These are phyloP conservation scores for Apiotrichum porosum DNA, from an alignment of 1,284 basidiomycete species.

Conservation along the genomic window DNA sequence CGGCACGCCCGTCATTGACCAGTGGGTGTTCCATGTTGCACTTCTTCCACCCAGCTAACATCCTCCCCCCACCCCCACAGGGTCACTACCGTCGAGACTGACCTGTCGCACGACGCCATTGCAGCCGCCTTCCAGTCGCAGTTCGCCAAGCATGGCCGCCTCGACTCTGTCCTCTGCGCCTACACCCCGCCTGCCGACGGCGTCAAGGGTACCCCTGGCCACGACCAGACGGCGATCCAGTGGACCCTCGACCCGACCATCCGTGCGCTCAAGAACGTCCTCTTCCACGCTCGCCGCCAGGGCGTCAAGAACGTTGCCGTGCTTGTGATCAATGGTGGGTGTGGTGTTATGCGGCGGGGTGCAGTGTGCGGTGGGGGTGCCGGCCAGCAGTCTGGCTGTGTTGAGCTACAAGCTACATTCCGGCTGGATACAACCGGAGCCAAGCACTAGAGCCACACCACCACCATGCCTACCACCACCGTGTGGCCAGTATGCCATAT, in stretches of 20 bases:
- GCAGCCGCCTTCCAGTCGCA: neutral
- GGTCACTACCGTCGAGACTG: neutral
- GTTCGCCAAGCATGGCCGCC: neutral
- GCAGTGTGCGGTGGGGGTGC: too few species aligned
- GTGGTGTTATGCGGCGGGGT: too few species aligned
- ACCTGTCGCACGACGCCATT: neutral
- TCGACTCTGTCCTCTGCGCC: neutral
- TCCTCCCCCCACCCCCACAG: too few species aligned
- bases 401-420: too few species aligned
- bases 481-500: too few species aligned
- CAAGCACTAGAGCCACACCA: too few species aligned
- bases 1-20: neutral
- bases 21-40: neutral
- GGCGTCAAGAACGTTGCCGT: neutral
- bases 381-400: neutral
- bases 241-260: neutral
- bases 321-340: neutral
- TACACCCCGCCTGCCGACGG: neutral
- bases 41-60: neutral
- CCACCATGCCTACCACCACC: too few species aligned
- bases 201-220: neutral
- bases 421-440: too few species aligned
- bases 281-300: neutral
- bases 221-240: conserved; percentile 3
- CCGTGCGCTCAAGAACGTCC: neutral